Conservation (phyloP, 2,329 filamentous ascomycete species). For the Alternaria arborescens region DNA sequence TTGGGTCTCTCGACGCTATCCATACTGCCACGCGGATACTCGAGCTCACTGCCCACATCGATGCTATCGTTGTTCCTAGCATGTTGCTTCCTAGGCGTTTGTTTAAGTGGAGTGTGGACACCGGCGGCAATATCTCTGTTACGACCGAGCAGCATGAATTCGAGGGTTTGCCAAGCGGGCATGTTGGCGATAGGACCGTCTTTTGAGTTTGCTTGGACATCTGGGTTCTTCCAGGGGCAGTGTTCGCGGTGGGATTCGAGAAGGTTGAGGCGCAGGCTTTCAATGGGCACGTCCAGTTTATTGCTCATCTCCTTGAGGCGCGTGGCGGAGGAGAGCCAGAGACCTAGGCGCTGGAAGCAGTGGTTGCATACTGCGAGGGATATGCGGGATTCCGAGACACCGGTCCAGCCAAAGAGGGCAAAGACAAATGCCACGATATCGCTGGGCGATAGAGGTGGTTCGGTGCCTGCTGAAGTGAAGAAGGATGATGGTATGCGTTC, state of each 20-base stretch:
- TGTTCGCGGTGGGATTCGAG: conserved; percentile 52
- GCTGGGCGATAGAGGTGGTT: conserved; percentile 29
- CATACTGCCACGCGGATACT: conserved; percentile 30
- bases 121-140: conserved; percentile 16
- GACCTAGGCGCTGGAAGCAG: conserved; percentile 85
- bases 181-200: conserved; percentile 45
- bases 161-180: conserved; percentile 47
- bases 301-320: conserved; percentile 46
- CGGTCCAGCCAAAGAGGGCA: conserved; percentile 60
- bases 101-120: neutral
- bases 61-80: conserved; percentile 32
- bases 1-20: conserved; percentile 25
- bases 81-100: conserved; percentile 13
- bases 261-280: conserved; percentile 46
- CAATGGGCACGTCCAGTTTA: conserved; percentile 42
- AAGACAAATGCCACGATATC: conserved; percentile 43
- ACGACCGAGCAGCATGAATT: conserved; percentile 43
- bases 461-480: conserved; percentile 22
- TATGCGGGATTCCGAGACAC: conserved; percentile 67
- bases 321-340: conserved; percentile 80
- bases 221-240: conserved; percentile 53
- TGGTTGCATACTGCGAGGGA: conserved; percentile 82
- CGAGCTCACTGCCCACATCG: conserved; percentile 34
- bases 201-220: conserved; percentile 41
- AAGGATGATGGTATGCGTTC: conserved; percentile 39